phyloP scores from a whole-genome alignment of 192 early-diverging fungal genomes.

The Podila minutissima region DNA sequence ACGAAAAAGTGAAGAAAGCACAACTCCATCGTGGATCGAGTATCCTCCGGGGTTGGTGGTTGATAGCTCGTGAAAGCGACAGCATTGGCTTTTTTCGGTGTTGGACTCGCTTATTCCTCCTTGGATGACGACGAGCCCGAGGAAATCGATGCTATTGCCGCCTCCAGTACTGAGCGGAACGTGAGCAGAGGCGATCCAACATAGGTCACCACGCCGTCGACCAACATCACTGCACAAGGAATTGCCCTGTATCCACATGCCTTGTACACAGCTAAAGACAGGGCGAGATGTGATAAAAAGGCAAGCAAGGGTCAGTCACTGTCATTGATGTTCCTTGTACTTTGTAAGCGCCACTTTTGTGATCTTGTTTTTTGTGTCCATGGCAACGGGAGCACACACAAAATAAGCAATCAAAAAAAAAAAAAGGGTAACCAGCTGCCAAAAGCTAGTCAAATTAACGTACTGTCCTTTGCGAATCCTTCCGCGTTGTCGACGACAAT shows the following conservation, averaged over 20 bases:
- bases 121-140: neutral
- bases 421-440: too few relatives aligned
- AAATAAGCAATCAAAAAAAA: neutral
- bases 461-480: constrained; percentile 49
- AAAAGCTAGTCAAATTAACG: neutral
- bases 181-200: constrained; percentile 28
- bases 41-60: too few relatives aligned
- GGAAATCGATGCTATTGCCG: constrained; percentile 14
- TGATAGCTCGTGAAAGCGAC: too few relatives aligned
- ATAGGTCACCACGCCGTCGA: constrained; percentile 33
- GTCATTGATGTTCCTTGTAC: too few relatives aligned
- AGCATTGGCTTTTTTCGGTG: too few relatives aligned
- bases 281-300: too few relatives aligned
- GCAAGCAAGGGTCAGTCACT: too few relatives aligned
- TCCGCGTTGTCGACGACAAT: constrained; percentile 38
- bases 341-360: too few relatives aligned
- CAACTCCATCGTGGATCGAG: too few relatives aligned
- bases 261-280: constrained; percentile 33
- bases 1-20: too few relatives aligned
- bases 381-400: neutral
- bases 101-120: constrained; percentile 3
- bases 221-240: constrained; percentile 25
- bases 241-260: constrained; percentile 39
- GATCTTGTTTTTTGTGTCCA: too few relatives aligned
- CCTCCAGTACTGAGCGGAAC: constrained; percentile 22